Evolutionary conservation across 179 eudicot species (phyloP).

Genomic region (Silene vulgaris): DNA sequence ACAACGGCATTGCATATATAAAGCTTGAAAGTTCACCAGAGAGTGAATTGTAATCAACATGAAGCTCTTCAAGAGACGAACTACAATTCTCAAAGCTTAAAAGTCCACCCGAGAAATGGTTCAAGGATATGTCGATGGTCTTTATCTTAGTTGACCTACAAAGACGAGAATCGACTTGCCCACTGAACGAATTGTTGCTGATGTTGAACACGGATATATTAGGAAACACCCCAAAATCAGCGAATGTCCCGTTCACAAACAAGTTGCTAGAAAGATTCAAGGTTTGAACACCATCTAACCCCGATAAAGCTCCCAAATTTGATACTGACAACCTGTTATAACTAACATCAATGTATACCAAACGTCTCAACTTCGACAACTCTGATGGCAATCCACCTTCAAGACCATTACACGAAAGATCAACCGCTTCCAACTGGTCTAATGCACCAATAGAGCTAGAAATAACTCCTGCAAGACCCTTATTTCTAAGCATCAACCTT

Average conservation of each 20-base stretch:
- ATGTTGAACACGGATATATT: constrained; percentile 52
- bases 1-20: constrained; percentile 43
- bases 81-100: constrained; percentile 51
- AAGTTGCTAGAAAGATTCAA: constrained; percentile 62
- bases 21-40: constrained; percentile 56
- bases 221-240: constrained; percentile 46
- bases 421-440: constrained; percentile 47
- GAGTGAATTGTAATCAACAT: constrained; percentile 53
- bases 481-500: constrained; percentile 40
- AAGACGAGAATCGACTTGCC: constrained; percentile 41
- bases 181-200: constrained; percentile 66
- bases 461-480: constrained; percentile 54
- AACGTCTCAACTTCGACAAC: constrained; percentile 47
- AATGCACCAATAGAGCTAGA: constrained; percentile 49
- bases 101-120: constrained; percentile 56
- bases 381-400: constrained; percentile 54
- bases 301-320: constrained; percentile 32
- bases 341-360: constrained; percentile 64
- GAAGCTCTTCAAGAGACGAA: constrained; percentile 47
- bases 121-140: constrained; percentile 66
- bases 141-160: constrained; percentile 49
- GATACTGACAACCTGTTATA: constrained; percentile 52
- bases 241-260: constrained; percentile 45
- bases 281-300: constrained; percentile 37
- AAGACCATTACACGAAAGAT: constrained; percentile 62